These are phyloP conservation scores for Nepenthes mirabilis DNA, from an alignment of 148 eudicot genomes.

Conservation along the genomic window DNA sequence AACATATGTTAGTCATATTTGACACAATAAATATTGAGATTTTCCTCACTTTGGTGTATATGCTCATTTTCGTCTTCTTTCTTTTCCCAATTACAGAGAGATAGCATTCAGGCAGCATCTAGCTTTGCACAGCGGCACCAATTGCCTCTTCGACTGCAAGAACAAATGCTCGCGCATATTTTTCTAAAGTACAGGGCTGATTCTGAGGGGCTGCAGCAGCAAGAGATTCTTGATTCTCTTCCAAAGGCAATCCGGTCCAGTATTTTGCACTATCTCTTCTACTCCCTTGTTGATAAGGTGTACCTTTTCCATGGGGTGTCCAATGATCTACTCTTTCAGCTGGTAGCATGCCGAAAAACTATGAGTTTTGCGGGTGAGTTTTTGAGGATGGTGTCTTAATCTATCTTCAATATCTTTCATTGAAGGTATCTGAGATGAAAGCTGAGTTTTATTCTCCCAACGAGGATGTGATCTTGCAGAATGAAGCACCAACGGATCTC, in stretches of 20 bases:
- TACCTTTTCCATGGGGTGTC: constrained; percentile 75
- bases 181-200: constrained; percentile 58
- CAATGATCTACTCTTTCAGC: constrained; percentile 68
- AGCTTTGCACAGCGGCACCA: constrained; percentile 64
- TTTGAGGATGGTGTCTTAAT: neutral
- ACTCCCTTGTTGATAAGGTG: constrained; percentile 52
- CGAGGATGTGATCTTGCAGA: constrained; percentile 57
- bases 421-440: constrained; percentile 89
- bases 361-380: neutral
- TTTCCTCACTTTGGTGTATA: neutral
- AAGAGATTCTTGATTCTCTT: constrained; percentile 64
- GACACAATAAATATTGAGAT: neutral
- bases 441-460: constrained; percentile 69
- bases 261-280: constrained; percentile 61
- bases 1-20: constrained; percentile 51
- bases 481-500: constrained; percentile 85
- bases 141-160: constrained; percentile 56
- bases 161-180: constrained; percentile 83
- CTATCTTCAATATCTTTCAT: neutral
- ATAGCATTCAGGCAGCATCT: constrained; percentile 70
- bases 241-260: constrained; percentile 80
- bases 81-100: constrained; percentile 35
- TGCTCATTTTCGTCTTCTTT: constrained; percentile 1
- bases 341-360: constrained; percentile 24
- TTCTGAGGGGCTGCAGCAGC: constrained; percentile 83